Evolutionary conservation across 2,329 filamentous ascomycete genomes (phyloP).

Genomic region (Zymoseptoria crescenta): DNA sequence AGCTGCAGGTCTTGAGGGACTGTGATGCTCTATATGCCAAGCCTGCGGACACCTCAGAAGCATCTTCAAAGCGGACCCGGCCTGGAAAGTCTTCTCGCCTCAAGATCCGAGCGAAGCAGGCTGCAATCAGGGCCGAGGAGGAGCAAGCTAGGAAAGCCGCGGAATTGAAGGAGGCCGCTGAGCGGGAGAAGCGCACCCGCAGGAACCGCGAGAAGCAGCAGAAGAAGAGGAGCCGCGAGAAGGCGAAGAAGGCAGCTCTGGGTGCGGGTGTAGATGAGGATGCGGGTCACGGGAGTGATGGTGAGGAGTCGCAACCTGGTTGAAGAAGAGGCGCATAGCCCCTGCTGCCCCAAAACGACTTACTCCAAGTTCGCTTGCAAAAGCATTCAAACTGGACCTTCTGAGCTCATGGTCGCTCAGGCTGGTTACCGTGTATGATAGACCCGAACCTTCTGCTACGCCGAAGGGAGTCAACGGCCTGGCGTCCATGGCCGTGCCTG

Average conservation of each 20-base stretch:
- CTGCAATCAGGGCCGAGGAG: slow-evolving; percentile 14
- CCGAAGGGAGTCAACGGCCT: not conserved
- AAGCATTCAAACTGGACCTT: not conserved
- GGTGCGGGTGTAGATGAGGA: not conserved
- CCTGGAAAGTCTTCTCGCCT: slow-evolving; percentile 28
- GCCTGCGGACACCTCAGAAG: not conserved
- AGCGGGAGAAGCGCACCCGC: slow-evolving; percentile 28
- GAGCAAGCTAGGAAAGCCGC: slow-evolving; percentile 18
- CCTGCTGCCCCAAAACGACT: not conserved
- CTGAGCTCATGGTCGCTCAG: not conserved
- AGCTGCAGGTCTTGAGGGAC: slow-evolving; percentile 3
- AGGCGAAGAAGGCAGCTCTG: slow-evolving; percentile 26
- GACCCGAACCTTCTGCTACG: not conserved
- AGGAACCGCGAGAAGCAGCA: slow-evolving; percentile 31
- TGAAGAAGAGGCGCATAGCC: not conserved
- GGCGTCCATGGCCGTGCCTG: not conserved
- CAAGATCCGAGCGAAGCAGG: slow-evolving; percentile 20
- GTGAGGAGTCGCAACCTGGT: not conserved
- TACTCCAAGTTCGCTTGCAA: not conserved
- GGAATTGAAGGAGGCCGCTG: slow-evolving; percentile 23
- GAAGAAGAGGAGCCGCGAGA: slow-evolving; percentile 28
- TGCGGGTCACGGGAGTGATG: not conserved
- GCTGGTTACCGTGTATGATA: not conserved
- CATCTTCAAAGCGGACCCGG: slow-evolving; percentile 18
- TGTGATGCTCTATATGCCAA: slow-evolving; percentile 6